Evolutionary conservation across 257 asterid genomes (phyloP).

Genomic region (Verbena officinalis): DNA sequence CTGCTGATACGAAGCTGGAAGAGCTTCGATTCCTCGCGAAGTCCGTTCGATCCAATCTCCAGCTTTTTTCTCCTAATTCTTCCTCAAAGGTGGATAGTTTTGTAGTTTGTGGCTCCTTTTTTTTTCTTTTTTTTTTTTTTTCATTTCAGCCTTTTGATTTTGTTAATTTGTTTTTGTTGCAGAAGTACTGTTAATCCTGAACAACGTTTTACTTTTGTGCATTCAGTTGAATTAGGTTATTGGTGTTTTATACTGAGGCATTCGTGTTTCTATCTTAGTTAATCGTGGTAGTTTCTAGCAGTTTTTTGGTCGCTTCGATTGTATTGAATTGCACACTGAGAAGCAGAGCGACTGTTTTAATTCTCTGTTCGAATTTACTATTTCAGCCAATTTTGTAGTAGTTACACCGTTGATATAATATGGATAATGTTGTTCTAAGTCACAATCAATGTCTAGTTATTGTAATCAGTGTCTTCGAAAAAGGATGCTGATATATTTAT

Average conservation of each 20-base stretch:
- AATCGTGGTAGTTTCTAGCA: too few relatives aligned
- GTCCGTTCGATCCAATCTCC: constrained; percentile 57
- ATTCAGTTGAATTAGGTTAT: too few relatives aligned
- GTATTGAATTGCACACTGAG: not conserved
- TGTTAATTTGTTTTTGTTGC: not conserved
- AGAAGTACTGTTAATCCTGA: not conserved
- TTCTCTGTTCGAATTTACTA: not conserved
- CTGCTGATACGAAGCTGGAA: constrained; percentile 86
- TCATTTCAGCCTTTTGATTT: not conserved
- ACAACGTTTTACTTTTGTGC: not conserved
- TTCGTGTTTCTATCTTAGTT: too few relatives aligned
- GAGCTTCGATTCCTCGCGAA: constrained; percentile 73
- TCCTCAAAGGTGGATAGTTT: constrained; percentile 46
- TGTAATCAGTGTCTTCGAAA: constrained; percentile 9
- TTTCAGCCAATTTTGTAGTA: not conserved
- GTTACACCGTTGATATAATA: not conserved
- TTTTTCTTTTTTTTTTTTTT: too few relatives aligned
- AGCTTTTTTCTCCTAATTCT: constrained; percentile 43
- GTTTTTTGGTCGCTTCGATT: too few relatives aligned
- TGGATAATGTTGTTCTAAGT: constrained; percentile 3
- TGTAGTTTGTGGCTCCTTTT: not conserved
- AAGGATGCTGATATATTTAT: constrained; percentile 15
- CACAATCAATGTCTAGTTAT: constrained; percentile 1
- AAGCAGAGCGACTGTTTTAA: not conserved
- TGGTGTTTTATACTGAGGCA: too few relatives aligned